Conservation (phyloP, 805 yeast genomes). For the Scheffersomyces coipomensis region DNA sequence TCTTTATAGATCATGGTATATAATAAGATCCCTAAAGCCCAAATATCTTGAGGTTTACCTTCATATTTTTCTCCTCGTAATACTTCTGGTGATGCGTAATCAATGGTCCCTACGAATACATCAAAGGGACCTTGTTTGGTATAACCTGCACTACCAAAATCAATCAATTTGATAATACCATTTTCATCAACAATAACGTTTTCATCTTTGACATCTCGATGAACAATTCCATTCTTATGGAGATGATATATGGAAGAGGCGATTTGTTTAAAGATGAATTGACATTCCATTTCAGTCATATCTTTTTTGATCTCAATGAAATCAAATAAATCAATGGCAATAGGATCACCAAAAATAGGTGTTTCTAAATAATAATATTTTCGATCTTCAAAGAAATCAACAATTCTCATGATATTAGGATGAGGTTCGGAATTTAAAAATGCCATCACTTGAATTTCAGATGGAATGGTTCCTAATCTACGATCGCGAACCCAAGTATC, state of each 20-base stretch:
- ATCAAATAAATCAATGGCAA: constrained; percentile 92
- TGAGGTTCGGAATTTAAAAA: constrained; percentile 76
- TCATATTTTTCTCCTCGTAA: constrained; percentile 83
- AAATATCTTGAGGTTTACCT: constrained; percentile 93
- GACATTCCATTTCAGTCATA: constrained; percentile 78
- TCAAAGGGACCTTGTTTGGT: constrained; percentile 91
- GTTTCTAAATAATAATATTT: constrained; percentile 88
- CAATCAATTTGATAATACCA: constrained; percentile 82
- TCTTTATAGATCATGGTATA: constrained; percentile 91
- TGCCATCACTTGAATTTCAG: constrained; percentile 93
- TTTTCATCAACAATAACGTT: constrained; percentile 83
- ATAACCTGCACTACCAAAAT: constrained; percentile 94
- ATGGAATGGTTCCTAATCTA: constrained; percentile 86
- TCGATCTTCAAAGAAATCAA: constrained; percentile 92
- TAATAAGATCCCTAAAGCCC: constrained; percentile 92
- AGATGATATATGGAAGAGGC: constrained; percentile 77
- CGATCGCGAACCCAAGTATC: constrained; percentile 98
- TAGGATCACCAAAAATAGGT: constrained; percentile 84
- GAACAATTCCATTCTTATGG: constrained; percentile 85
- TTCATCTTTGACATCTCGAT: constrained; percentile 94
- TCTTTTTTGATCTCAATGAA: constrained; percentile 81
- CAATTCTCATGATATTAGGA: constrained; percentile 78
- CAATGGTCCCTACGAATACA: constrained; percentile 95
- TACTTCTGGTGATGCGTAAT: constrained; percentile 97
- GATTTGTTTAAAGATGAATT: constrained; percentile 74